These are phyloP conservation scores for Gossypium lobatum DNA, from an alignment of 441 rosid species.

Conservation along the genomic window DNA sequence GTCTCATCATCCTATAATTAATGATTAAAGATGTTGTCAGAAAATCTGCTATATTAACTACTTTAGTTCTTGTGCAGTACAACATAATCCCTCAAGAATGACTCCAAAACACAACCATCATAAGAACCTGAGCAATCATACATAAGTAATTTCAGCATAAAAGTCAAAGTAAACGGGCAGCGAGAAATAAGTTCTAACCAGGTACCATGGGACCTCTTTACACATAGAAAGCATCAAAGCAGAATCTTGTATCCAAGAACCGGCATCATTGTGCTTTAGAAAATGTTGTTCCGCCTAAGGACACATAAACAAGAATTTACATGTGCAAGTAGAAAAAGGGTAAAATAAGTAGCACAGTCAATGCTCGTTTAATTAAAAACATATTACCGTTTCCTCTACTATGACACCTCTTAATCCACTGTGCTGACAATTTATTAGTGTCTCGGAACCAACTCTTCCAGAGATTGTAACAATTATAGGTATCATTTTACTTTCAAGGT, in stretches of 20 bases:
- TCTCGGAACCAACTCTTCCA: conserved; percentile 89
- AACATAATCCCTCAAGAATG: not conserved
- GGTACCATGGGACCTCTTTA: conserved; percentile 94
- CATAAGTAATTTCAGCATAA: conserved; percentile 5
- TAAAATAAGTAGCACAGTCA: not conserved
- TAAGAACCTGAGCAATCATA: not conserved
- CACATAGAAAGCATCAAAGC: conserved; percentile 86
- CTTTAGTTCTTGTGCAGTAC: not conserved
- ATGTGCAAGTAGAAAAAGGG: conserved; percentile 3
- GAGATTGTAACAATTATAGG: conserved; percentile 77
- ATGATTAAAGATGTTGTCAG: not conserved
- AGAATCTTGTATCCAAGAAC: conserved; percentile 97
- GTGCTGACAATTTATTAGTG: conserved; percentile 72
- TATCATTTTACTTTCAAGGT: conserved; percentile 59
- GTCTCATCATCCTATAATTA: conserved; percentile 73
- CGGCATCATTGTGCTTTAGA: conserved; percentile 89
- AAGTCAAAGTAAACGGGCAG: not conserved
- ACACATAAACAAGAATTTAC: conserved; percentile 14
- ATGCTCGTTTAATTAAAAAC: conserved; percentile 3
- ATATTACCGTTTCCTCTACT: conserved; percentile 81
- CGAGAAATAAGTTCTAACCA: conserved; percentile 40
- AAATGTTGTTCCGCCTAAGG: conserved; percentile 86
- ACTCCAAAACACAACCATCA: conserved; percentile 1
- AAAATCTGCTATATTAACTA: conserved; percentile 10
- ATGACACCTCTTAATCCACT: conserved; percentile 87